phyloP scores from a whole-genome alignment of 768 basidiomycete genomes.

The Lyophyllum decastes region DNA sequence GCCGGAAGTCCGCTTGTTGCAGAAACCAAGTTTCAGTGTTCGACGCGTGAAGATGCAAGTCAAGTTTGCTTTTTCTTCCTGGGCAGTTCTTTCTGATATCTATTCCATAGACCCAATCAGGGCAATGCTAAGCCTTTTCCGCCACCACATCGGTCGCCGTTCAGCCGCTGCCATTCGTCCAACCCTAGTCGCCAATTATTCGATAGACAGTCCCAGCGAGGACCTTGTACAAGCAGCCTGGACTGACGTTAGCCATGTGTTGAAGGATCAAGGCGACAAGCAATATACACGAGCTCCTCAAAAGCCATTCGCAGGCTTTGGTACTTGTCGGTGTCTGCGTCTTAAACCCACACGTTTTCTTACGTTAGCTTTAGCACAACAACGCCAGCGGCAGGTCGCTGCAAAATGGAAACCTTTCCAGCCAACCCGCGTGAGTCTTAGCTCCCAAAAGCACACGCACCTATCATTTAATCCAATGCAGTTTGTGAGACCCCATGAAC shows the following conservation, averaged over 20 bases:
- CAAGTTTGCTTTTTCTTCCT: background rate
- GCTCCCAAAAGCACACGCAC: background rate
- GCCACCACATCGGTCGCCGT: conserved; percentile 14
- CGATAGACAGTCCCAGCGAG: background rate
- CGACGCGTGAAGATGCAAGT: conserved; percentile 1
- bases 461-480: conserved; percentile 4
- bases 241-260: background rate
- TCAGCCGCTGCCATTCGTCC: conserved; percentile 3
- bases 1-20: conserved; percentile 7
- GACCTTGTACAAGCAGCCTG: background rate
- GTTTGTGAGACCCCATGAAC: conserved; percentile 24
- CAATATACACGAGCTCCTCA: background rate
- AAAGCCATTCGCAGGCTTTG: background rate
- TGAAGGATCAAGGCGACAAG: background rate
- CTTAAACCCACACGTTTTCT: background rate
- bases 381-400: background rate
- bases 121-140: conserved; percentile 19
- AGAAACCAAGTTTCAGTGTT: background rate
- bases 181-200: conserved; percentile 6
- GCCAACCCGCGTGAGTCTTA: conserved; percentile 20
- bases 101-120: background rate
- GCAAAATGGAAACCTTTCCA: conserved; percentile 23
- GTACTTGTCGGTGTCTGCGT: background rate
- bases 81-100: conserved; percentile 1
- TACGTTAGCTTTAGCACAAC: conserved; percentile 1